A percentile compares a stretch with the other conserved stretches of the same genome.
Conservation (phyloP, 169 alveolate species). For the Theileria orientalis region DNA sequence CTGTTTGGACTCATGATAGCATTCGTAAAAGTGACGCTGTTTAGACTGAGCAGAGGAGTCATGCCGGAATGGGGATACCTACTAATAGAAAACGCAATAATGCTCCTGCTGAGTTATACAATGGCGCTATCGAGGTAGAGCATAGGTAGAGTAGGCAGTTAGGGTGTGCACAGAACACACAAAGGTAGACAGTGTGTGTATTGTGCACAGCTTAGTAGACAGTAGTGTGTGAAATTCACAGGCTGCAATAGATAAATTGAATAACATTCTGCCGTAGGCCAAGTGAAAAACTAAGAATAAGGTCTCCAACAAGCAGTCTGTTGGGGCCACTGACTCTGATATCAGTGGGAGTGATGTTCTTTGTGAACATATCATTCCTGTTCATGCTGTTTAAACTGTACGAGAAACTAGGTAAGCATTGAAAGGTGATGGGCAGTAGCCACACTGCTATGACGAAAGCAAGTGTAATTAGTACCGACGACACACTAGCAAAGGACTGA, state of each 20-base stretch:
- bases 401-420: constrained; percentile 15
- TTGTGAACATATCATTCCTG: constrained; percentile 63
- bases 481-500: background rate
- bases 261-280: no score
- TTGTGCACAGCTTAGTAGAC: no score
- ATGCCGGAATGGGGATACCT: constrained; percentile 86
- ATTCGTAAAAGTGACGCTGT: constrained; percentile 77
- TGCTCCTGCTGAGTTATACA: constrained; percentile 73
- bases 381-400: constrained; percentile 53
- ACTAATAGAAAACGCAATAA: constrained; percentile 73
- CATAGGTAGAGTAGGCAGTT: constrained; percentile 28
- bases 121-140: constrained; percentile 75
- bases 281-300: constrained; percentile 70
- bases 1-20: constrained; percentile 85
- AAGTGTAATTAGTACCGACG: background rate
- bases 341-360: constrained; percentile 73
- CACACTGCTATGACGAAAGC: background rate
- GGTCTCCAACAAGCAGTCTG: constrained; percentile 84
- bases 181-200: no score
- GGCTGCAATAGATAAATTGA: no score
- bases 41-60: constrained; percentile 74
- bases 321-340: constrained; percentile 81
- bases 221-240: no score
- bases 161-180: no score
- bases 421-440: background rate